Conservation (phyloP, 2,329 filamentous ascomycete species). For the Verticillium albo-atrum region DNA sequence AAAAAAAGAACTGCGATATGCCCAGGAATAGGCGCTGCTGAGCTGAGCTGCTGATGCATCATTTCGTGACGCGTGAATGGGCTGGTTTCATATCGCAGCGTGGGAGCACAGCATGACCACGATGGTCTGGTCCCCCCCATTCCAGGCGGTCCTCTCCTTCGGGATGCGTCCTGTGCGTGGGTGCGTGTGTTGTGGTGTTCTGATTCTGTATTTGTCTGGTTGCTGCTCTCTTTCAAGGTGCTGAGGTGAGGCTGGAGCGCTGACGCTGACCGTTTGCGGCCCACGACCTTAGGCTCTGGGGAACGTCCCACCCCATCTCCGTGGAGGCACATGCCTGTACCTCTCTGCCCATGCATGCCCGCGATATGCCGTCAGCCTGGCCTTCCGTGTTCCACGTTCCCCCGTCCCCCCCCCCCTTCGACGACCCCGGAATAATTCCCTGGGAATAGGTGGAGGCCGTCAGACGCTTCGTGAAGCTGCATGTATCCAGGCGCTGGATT, state of each 20-base stretch:
- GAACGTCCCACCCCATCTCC: background rate
- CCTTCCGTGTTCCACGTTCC: too few relatives aligned
- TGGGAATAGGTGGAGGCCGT: background rate
- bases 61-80: background rate
- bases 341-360: too few relatives aligned
- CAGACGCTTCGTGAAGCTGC: background rate
- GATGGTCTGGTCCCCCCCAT: background rate
- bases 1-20: background rate
- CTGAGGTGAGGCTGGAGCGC: background rate
- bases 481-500: background rate
- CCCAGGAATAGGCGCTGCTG: background rate
- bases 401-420: too few relatives aligned
- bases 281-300: background rate
- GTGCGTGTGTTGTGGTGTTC: too few relatives aligned
- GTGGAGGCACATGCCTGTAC: too few relatives aligned
- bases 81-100: background rate
- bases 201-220: background rate
- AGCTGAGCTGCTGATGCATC: background rate
- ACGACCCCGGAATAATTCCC: background rate
- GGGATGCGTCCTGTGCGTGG: background rate
- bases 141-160: background rate
- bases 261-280: background rate
- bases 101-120: background rate
- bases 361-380: background rate
- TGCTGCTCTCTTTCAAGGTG: too few relatives aligned